Percentiles rank a stretch among this genome's conserved stretches.
These are phyloP conservation scores for Lepidium sativum DNA, from an alignment of 345 rosid genomes.

Conservation along the genomic window DNA sequence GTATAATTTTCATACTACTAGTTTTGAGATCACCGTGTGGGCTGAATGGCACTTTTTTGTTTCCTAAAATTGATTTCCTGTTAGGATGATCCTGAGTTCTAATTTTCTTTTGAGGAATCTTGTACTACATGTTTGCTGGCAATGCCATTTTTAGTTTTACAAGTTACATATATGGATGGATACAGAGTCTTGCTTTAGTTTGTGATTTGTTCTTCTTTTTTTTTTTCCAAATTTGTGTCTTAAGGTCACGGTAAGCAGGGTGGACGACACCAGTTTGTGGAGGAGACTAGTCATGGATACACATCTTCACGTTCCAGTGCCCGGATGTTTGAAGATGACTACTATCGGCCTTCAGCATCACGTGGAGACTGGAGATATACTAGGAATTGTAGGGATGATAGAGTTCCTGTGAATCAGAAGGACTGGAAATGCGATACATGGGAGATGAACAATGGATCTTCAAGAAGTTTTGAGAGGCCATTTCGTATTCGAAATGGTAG, in stretches of 20 bases:
- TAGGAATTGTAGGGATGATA: conserved; percentile 54
- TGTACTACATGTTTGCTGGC: neutral
- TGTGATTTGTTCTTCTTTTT: conserved; percentile 3
- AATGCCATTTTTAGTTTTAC: neutral
- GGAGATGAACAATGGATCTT: conserved; percentile 60
- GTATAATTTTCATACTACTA: neutral
- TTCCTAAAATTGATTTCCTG: too few species aligned
- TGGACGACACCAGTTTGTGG: conserved; percentile 56
- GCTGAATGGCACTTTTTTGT: neutral
- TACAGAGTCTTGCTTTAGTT: conserved; percentile 4
- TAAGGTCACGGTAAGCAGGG: conserved; percentile 94
- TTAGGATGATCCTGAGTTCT: neutral
- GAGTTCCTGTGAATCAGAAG: conserved; percentile 57
- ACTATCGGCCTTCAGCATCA: conserved; percentile 35
- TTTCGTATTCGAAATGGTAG: conserved; percentile 42
- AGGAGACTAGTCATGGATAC: conserved; percentile 61
- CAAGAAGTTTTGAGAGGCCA: conserved; percentile 42
- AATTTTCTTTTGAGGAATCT: neutral
- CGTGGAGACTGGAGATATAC: conserved; percentile 67
- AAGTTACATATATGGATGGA: neutral
- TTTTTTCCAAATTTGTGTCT: conserved; percentile 29
- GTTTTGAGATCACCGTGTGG: neutral
- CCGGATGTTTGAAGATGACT: conserved; percentile 57
- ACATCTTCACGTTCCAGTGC: conserved; percentile 44
- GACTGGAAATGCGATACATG: conserved; percentile 67